Percentiles rank a stretch among this genome's conserved stretches.
Evolutionary conservation across 148 eudicot species (phyloP).

Genomic region (Bassia scoparia): DNA sequence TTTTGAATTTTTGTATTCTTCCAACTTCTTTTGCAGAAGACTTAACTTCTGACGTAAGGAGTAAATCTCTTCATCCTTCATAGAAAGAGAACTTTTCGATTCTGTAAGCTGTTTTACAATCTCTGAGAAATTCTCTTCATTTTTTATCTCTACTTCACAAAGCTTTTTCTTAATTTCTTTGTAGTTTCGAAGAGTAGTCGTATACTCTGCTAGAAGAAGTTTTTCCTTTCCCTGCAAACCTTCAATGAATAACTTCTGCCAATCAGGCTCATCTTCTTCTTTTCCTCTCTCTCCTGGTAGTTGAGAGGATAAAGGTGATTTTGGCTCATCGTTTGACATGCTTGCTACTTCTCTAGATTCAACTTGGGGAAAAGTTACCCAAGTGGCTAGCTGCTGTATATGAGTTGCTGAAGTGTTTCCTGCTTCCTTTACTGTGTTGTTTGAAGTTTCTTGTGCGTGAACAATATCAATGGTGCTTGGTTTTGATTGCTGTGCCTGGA

Average conservation of each 20-base stretch:
- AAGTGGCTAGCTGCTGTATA: constrained; percentile 13
- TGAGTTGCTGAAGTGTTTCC: constrained; percentile 3
- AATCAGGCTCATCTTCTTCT: constrained; percentile 46
- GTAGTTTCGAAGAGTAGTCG: constrained; percentile 53
- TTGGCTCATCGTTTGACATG: constrained; percentile 18
- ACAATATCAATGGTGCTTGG: not conserved
- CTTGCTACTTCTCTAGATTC: constrained; percentile 12
- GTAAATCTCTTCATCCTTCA: constrained; percentile 59
- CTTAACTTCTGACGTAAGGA: constrained; percentile 43
- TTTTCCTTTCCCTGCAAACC: constrained; percentile 72
- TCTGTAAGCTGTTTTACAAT: constrained; percentile 45
- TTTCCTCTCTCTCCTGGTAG: constrained; percentile 19
- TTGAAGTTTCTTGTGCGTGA: constrained; percentile 12
- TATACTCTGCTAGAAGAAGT: constrained; percentile 68
- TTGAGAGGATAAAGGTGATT: constrained; percentile 3
- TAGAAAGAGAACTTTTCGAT: constrained; percentile 37
- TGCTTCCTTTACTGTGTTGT: constrained; percentile 18
- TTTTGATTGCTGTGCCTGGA: constrained; percentile 1
- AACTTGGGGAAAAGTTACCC: constrained; percentile 1
- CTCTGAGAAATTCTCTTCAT: constrained; percentile 38
- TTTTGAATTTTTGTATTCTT: constrained; percentile 29
- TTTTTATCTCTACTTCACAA: constrained; percentile 54
- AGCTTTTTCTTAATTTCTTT: constrained; percentile 69
- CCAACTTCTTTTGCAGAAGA: constrained; percentile 31
- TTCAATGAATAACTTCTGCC: constrained; percentile 59